Conservation (phyloP, 2,329 filamentous ascomycete species). For the Colletotrichum costaricense region DNA sequence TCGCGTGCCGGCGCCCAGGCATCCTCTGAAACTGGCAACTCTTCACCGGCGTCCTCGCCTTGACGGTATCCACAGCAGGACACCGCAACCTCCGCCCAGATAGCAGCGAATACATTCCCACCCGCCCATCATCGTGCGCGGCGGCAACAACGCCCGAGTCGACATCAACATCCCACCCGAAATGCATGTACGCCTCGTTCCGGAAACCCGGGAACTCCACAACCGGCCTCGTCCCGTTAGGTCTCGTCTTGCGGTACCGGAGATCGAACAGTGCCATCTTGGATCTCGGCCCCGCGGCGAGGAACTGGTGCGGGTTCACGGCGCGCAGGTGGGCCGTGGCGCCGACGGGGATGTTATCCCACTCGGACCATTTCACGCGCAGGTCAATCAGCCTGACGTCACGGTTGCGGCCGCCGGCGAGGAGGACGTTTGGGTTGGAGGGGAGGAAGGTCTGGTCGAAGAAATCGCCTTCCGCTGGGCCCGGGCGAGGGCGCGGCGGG, state of each 20-base stretch:
- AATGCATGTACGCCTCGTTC: constrained; percentile 59
- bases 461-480: constrained; percentile 47
- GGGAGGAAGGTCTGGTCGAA: constrained; percentile 62
- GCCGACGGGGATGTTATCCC: constrained; percentile 50
- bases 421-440: constrained; percentile 55
- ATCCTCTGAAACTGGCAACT: constrained; percentile 59
- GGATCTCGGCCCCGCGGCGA: constrained; percentile 63
- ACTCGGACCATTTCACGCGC: constrained; percentile 49
- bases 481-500: constrained; percentile 38
- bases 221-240: constrained; percentile 49
- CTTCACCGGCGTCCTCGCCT: constrained; percentile 48
- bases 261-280: constrained; percentile 68
- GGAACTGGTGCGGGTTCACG: constrained; percentile 59
- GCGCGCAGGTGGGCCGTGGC: constrained; percentile 62
- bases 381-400: constrained; percentile 58
- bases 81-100: constrained; percentile 54
- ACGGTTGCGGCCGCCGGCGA: constrained; percentile 63
- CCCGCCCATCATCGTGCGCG: constrained; percentile 60
- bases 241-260: constrained; percentile 51
- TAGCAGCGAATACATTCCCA: constrained; percentile 61
- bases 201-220: constrained; percentile 61
- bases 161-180: constrained; percentile 63
- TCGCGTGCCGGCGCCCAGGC: constrained; percentile 55
- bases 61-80: constrained; percentile 40
- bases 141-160: constrained; percentile 64